Evolutionary conservation across 1,284 basidiomycete species (phyloP).

Genomic region (Ustilago tritici): DNA sequence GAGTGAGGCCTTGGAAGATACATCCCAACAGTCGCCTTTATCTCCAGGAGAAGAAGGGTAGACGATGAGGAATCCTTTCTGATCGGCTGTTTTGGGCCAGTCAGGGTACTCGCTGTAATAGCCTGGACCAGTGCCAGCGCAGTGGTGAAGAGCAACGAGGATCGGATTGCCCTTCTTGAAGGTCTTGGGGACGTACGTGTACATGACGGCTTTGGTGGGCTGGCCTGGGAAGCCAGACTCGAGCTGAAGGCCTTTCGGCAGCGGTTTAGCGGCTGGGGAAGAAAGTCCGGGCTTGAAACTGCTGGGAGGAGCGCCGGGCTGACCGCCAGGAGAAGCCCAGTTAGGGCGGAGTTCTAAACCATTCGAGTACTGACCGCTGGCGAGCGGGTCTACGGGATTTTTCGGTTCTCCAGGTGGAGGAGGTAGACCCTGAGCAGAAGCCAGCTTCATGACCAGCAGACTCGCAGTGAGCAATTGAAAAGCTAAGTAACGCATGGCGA

Average conservation of each 20-base stretch:
- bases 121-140: slow-evolving; percentile 17
- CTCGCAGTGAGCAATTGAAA: not conserved
- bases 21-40: slow-evolving; percentile 25
- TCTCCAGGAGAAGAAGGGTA: slow-evolving; percentile 17
- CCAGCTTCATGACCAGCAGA: not conserved
- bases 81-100: slow-evolving; percentile 27
- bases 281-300: too few species aligned
- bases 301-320: too few species aligned
- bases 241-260: slow-evolving; percentile 6
- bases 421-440: not conserved
- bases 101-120: slow-evolving; percentile 23
- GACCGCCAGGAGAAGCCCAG: too few species aligned
- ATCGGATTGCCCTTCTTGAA: slow-evolving; percentile 39
- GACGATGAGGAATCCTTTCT: slow-evolving; percentile 38
- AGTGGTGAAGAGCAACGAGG: slow-evolving; percentile 32
- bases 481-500: not conserved
- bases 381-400: too few species aligned
- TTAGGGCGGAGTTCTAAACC: too few species aligned
- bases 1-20: slow-evolving; percentile 14
- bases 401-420: not conserved
- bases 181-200: slow-evolving; percentile 31
- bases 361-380: too few species aligned
- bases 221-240: slow-evolving; percentile 19
- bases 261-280: too few species aligned
- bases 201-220: slow-evolving; percentile 28